Conservation (phyloP, 1,284 basidiomycete species). For the Malassezia restricta region DNA sequence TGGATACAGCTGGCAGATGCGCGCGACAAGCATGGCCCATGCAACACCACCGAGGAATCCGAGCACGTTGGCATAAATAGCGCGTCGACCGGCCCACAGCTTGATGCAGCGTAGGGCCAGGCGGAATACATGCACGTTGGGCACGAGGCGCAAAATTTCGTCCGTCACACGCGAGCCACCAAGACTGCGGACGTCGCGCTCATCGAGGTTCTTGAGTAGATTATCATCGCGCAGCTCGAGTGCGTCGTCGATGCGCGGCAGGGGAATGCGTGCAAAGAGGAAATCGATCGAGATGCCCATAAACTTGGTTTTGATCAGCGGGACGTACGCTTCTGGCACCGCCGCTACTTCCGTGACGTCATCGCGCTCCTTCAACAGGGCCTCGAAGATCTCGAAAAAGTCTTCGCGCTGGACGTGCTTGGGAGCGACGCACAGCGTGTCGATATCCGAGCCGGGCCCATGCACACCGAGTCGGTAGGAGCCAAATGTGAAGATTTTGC, state of each 20-base stretch:
- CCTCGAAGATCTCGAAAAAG: conserved; percentile 84
- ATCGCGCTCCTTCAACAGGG: conserved; percentile 73
- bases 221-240: conserved; percentile 81
- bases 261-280: conserved; percentile 71
- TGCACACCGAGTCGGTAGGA: conserved; percentile 75
- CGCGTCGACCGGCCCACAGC: conserved; percentile 89
- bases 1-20: conserved; percentile 97
- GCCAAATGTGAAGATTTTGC: conserved; percentile 97
- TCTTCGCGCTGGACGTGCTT: conserved; percentile 89
- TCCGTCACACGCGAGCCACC: conserved; percentile 93
- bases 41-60: conserved; percentile 96
- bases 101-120: conserved; percentile 91
- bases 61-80: conserved; percentile 95
- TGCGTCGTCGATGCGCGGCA: conserved; percentile 78
- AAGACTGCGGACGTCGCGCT: conserved; percentile 83
- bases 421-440: conserved; percentile 95
- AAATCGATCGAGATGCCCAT: conserved; percentile 88
- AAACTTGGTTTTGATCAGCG: conserved; percentile 83
- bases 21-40: conserved; percentile 94
- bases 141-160: conserved; percentile 86
- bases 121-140: conserved; percentile 84
- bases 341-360: conserved; percentile 80
- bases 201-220: conserved; percentile 81
- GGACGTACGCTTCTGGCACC: conserved; percentile 90
- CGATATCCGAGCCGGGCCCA: conserved; percentile 90